These are phyloP conservation scores for Abelmoschus esculentus DNA, from an alignment of 345 rosid species.

Conservation along the genomic window DNA sequence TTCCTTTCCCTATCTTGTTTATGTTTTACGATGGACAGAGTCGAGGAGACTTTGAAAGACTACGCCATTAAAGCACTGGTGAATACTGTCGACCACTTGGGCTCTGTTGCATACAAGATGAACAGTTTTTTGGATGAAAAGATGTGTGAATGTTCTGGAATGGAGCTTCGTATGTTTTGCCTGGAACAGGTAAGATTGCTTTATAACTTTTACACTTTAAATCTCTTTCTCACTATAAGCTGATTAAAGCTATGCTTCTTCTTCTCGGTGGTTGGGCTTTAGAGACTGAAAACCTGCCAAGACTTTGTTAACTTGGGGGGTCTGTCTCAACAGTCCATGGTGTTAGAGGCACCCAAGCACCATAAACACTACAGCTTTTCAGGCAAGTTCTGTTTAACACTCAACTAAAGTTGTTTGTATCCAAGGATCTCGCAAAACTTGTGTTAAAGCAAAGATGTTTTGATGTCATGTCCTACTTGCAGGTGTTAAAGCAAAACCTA, in stretches of 20 bases:
- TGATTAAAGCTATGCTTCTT: not conserved
- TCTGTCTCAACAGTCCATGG: slow-evolving; percentile 38
- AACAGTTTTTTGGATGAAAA: slow-evolving; percentile 43
- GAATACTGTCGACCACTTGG: slow-evolving; percentile 81
- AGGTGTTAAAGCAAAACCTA: slow-evolving; percentile 36
- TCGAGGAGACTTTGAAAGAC: slow-evolving; percentile 56
- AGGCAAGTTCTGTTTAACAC: slow-evolving; percentile 19
- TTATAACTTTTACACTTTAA: not conserved
- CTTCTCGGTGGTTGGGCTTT: slow-evolving; percentile 10
- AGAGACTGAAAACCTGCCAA: slow-evolving; percentile 56
- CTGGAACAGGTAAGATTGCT: slow-evolving; percentile 39
- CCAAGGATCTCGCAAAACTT: no score
- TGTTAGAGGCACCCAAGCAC: slow-evolving; percentile 37
- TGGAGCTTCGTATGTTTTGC: slow-evolving; percentile 47
- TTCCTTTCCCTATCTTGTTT: not conserved
- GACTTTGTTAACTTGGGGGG: slow-evolving; percentile 44
- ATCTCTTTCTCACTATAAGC: not conserved
- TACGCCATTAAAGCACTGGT: slow-evolving; percentile 66
- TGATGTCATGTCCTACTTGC: not conserved
- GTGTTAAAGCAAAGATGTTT: not conserved
- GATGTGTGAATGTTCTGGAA: slow-evolving; percentile 35
- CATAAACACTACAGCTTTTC: slow-evolving; percentile 61
- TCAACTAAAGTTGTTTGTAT: no score
- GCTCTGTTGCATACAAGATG: slow-evolving; percentile 68
- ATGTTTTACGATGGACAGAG: slow-evolving; percentile 26